Conservation (phyloP, 148 eudicot genomes). For the Vaccinium myrtillus region DNA sequence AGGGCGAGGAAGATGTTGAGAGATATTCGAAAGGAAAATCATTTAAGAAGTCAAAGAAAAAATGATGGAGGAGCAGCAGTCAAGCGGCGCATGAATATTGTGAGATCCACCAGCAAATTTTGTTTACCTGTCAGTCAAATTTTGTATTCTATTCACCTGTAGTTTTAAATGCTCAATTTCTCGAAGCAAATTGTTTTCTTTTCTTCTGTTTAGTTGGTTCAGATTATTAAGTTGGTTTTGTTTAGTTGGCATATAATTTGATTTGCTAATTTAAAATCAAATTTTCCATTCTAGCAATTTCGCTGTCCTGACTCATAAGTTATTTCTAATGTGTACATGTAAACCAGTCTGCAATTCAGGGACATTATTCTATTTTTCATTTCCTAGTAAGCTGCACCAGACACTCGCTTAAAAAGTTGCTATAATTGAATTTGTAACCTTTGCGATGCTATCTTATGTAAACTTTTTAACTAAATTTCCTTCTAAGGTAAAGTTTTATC, state of each 20-base stretch:
- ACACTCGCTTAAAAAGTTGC: background rate
- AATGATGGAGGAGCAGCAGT: slow-evolving; percentile 12
- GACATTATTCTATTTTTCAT: background rate
- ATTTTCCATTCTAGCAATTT: background rate
- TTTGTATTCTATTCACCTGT: background rate
- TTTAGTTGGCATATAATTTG: background rate
- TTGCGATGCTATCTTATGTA: background rate
- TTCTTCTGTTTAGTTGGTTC: background rate
- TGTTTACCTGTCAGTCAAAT: background rate
- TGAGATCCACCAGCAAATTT: background rate
- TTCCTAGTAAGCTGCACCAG: background rate
- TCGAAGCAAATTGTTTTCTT: background rate
- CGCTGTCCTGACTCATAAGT: background rate
- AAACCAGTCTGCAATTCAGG: background rate
- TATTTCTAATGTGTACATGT: background rate
- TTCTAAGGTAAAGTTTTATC: background rate
- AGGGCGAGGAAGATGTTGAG: slow-evolving; percentile 56
- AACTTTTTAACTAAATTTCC: background rate
- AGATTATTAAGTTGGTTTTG: background rate
- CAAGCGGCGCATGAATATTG: background rate
- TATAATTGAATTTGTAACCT: background rate
- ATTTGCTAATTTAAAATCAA: background rate
- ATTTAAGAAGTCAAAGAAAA: slow-evolving; percentile 21
- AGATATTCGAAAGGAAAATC: slow-evolving; percentile 32
- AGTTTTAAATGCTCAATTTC: background rate